A percentile compares a stretch with the other conserved stretches of the same genome.
phyloP scores from a whole-genome alignment of 768 basidiomycete species.

The Tylopilus felleus region DNA sequence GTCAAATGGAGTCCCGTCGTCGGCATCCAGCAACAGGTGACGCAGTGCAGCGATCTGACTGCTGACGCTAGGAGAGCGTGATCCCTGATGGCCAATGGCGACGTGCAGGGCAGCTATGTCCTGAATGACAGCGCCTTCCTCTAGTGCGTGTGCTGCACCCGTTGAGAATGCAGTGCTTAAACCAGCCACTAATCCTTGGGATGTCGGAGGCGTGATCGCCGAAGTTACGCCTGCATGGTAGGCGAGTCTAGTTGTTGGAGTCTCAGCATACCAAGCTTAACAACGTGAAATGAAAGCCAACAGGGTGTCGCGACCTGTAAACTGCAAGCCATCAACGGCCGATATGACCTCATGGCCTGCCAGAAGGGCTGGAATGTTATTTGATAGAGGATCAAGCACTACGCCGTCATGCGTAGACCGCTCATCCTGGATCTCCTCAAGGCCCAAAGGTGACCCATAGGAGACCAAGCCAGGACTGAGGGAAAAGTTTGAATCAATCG shows the following conservation, averaged over 20 bases:
- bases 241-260: slow-evolving; percentile 48
- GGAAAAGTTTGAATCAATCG: not conserved
- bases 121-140: slow-evolving; percentile 56
- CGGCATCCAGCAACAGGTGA: slow-evolving; percentile 47
- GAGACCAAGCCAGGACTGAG: slow-evolving; percentile 44
- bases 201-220: slow-evolving; percentile 55
- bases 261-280: slow-evolving; percentile 1
- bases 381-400: slow-evolving; percentile 43
- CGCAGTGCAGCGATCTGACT: slow-evolving; percentile 78
- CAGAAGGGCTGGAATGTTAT: slow-evolving; percentile 33
- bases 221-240: slow-evolving; percentile 63
- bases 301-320: slow-evolving; percentile 57
- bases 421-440: slow-evolving; percentile 56
- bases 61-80: slow-evolving; percentile 55
- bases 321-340: slow-evolving; percentile 73
- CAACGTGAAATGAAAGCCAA: slow-evolving; percentile 28
- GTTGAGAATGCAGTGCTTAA: slow-evolving; percentile 58
- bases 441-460: slow-evolving; percentile 44
- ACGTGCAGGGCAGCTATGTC: slow-evolving; percentile 63
- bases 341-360: slow-evolving; percentile 41
- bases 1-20: slow-evolving; percentile 32
- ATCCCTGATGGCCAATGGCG: slow-evolving; percentile 43
- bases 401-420: slow-evolving; percentile 54
- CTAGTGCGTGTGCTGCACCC: slow-evolving; percentile 52
- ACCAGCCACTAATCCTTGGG: slow-evolving; percentile 51